Conservation (phyloP, 768 basidiomycete genomes). For the Dacryopinax spathularia region DNA sequence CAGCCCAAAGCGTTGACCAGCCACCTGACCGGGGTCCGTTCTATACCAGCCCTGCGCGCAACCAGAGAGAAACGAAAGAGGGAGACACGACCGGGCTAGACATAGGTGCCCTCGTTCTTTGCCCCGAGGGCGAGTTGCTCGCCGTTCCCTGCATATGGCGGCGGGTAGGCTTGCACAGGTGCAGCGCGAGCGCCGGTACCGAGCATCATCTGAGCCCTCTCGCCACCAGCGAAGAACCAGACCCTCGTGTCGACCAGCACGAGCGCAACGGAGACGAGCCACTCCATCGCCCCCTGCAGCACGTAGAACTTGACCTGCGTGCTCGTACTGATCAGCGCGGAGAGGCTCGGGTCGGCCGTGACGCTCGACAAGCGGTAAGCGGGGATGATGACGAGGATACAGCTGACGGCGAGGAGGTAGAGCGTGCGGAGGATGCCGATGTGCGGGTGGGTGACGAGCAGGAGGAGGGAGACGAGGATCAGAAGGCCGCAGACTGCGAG, state of each 20-base stretch:
- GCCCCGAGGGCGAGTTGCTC: not conserved
- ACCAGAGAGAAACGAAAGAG: no score
- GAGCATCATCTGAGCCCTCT: not conserved
- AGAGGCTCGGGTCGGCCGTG: not conserved
- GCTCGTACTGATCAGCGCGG: not conserved
- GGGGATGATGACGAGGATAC: not conserved
- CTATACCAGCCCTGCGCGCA: no score
- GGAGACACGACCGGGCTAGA: not conserved
- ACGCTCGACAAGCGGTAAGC: not conserved
- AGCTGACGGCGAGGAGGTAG: not conserved
- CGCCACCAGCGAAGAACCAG: not conserved
- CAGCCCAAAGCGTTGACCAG: no score
- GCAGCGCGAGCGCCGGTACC: not conserved
- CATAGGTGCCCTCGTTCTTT: not conserved
- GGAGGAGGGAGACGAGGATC: not conserved
- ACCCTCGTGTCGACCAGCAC: not conserved
- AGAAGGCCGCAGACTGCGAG: not conserved
- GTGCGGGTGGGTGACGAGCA: not conserved
- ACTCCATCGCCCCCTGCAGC: not conserved
- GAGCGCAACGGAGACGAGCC: not conserved
- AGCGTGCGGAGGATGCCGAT: not conserved
- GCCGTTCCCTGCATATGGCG: not conserved
- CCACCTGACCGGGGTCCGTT: no score
- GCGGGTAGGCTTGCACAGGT: not conserved
- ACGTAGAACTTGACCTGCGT: conserved; percentile 1